Conservation (phyloP, 345 rosid genomes). For the Laguncularia racemosa region DNA sequence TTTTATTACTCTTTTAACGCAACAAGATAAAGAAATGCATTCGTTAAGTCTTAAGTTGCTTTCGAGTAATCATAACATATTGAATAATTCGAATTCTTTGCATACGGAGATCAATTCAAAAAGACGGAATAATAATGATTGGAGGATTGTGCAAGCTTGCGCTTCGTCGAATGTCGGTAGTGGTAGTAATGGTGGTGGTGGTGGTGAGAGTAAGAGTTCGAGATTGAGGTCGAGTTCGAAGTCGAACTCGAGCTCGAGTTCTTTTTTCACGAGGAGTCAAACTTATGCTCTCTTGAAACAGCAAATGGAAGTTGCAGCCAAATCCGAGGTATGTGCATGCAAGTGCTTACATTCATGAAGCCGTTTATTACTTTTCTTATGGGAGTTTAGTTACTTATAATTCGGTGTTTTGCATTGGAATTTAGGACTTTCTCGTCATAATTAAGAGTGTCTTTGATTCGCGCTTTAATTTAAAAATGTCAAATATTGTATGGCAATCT, state of each 20-base stretch:
- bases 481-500: too few relatives aligned
- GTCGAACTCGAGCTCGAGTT: conserved; percentile 10
- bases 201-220: conserved; percentile 25
- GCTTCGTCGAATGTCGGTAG: conserved; percentile 19
- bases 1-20: conserved; percentile 5
- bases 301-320: conserved; percentile 64
- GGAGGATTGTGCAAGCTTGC: conserved; percentile 27
- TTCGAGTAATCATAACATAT: conserved; percentile 21
- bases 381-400: background rate
- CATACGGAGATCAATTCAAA: conserved; percentile 8
- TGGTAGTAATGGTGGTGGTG: conserved; percentile 17
- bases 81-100: conserved; percentile 11
- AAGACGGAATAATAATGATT: conserved; percentile 7
- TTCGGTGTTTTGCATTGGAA: background rate
- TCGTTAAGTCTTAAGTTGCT: conserved; percentile 28
- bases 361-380: background rate
- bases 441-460: too few relatives aligned
- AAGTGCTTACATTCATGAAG: background rate
- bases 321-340: conserved; percentile 10
- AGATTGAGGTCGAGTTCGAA: conserved; percentile 15
- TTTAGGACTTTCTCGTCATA: too few relatives aligned
- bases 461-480: too few relatives aligned
- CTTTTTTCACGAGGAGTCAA: conserved; percentile 39
- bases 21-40: conserved; percentile 21
- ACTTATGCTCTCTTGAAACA: conserved; percentile 60